Evolutionary conservation across 2,329 filamentous ascomycete species (phyloP), one percentile per base, ranked within the genome.

Genomic region (Phialocephala subalpina): DNA sequence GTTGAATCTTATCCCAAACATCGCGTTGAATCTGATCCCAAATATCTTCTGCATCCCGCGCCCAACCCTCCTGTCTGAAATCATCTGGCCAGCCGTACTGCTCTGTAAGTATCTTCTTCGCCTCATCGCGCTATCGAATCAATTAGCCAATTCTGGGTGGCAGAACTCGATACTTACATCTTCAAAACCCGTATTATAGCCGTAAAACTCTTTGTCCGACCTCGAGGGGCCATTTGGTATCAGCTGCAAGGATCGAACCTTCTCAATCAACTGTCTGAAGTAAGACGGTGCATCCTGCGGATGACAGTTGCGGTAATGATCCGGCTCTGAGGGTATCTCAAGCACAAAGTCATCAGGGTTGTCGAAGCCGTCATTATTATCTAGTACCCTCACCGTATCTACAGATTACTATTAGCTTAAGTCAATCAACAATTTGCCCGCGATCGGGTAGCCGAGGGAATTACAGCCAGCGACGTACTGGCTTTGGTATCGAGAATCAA

Each of bases 21-120:
- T n/a, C n/a, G n/a, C n/a, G n/a, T n/a, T n/a, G n/a, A n/a, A n/a
- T n/a, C n/a, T n/a, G n/a, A n/a, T 29, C 18, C 52, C 52, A 56
- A 56, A 56, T 35, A 12, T 56, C 52, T 25, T 56, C 52, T 35
- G 22, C 52, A 14, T 56, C 52, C 14, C 52, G 52, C 18, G 52
- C 52, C 52, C 52, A 56, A 33, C 33, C 52, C 52, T 56, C 52
- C 11, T 56, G 52, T 14, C 52, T 56, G 52, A 56, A 56, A 33
- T 56, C n/a, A 35, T 35, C 52, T 33, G 52, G 52, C 52, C 52
- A 56, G 52, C 52, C 27, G 27, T 29, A 56, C 52, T 56, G 3
- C 27, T 56, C 52, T 33, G 11, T 33, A 7, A 56, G 52, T 9
- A 56, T 56, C 27, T 56, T 56, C 52, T 56, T 56, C 22, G 33